Evolutionary conservation across 2,329 filamentous ascomycete genomes (phyloP).

Genomic region (Phyllosticta ampelicida): DNA sequence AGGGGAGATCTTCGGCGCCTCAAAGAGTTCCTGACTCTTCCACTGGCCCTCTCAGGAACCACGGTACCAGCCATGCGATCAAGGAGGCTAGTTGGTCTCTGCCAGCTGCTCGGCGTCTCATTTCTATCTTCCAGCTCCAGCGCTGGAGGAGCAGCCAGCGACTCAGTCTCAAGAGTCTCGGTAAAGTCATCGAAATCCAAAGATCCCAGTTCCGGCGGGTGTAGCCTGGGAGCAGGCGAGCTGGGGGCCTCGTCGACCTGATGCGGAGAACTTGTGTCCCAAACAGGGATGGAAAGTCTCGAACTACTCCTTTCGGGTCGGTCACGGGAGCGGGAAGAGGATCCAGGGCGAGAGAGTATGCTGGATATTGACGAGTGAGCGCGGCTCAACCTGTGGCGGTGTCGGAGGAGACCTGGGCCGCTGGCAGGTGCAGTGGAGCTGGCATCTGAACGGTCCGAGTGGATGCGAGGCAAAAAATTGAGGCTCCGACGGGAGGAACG

Average conservation of each 20-base stretch:
- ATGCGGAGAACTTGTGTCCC: conserved; percentile 14
- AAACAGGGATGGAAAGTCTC: conserved; percentile 14
- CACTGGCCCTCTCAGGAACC: conserved; percentile 22
- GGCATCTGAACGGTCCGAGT: conserved; percentile 23
- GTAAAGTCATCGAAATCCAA: conserved; percentile 28
- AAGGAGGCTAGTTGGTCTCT: conserved; percentile 6
- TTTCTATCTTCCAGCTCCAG: conserved; percentile 1
- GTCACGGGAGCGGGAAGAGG: conserved; percentile 7
- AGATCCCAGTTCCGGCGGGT: conserved; percentile 25
- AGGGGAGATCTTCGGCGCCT: conserved; percentile 45
- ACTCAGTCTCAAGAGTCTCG: conserved; percentile 1
- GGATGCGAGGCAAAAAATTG: conserved; percentile 22
- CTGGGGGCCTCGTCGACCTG: conserved; percentile 16
- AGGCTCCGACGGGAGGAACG: conserved; percentile 18
- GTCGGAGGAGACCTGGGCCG: conserved; percentile 14
- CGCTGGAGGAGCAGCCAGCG: not conserved
- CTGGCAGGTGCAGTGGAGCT: conserved; percentile 18
- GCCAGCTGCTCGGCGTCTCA: not conserved
- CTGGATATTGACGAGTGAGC: conserved; percentile 26
- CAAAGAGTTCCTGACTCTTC: conserved; percentile 32
- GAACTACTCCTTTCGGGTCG: conserved; percentile 14
- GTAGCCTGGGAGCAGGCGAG: conserved; percentile 23
- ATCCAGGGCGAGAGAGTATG: conserved; percentile 14
- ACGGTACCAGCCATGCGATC: conserved; percentile 8
- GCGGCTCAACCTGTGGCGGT: conserved; percentile 23